Conservation (phyloP, 192 early-diverging fungal species). For the Coemansia sp. region DNA sequence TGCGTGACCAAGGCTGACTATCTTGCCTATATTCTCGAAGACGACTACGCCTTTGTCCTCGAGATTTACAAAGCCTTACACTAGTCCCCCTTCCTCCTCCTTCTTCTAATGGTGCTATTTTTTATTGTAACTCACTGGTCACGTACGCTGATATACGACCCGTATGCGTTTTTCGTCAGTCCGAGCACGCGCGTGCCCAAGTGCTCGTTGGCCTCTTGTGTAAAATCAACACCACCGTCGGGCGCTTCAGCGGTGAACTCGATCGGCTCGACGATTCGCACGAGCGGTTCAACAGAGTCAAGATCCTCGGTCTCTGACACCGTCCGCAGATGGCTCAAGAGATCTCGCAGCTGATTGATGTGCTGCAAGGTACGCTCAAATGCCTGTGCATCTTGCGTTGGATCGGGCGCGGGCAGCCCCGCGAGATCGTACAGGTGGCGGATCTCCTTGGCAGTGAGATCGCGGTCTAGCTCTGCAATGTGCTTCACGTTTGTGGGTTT, state of each 20-base stretch:
- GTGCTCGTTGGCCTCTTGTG: background rate
- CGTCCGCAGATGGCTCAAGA: conserved; percentile 32
- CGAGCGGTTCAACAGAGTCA: conserved; percentile 20
- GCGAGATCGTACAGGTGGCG: conserved; percentile 25
- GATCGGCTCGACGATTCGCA: conserved; percentile 33
- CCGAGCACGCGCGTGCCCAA: conserved; percentile 17
- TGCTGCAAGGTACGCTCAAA: conserved; percentile 11
- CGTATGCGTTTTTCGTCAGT: no score
- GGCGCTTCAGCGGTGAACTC: conserved; percentile 13
- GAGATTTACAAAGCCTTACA: no score
- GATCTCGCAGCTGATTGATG: conserved; percentile 39
- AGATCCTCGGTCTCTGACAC: conserved; percentile 23
- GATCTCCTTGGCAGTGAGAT: conserved; percentile 9
- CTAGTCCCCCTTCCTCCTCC: no score
- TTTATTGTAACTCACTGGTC: no score
- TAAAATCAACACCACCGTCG: conserved; percentile 9
- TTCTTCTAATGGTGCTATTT: no score
- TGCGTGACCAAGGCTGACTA: no score
- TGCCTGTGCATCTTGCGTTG: conserved; percentile 1
- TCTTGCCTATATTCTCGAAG: no score
- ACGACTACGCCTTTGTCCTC: no score
- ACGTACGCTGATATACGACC: no score
- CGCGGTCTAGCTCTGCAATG: conserved; percentile 10
- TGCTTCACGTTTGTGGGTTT: conserved; percentile 6
- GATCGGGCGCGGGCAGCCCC: conserved; percentile 26